A percentile compares a stretch with the other conserved stretches of the same genome.
phyloP scores from a whole-genome alignment of 331 rosid species.

The Pyrus hybrid region DNA sequence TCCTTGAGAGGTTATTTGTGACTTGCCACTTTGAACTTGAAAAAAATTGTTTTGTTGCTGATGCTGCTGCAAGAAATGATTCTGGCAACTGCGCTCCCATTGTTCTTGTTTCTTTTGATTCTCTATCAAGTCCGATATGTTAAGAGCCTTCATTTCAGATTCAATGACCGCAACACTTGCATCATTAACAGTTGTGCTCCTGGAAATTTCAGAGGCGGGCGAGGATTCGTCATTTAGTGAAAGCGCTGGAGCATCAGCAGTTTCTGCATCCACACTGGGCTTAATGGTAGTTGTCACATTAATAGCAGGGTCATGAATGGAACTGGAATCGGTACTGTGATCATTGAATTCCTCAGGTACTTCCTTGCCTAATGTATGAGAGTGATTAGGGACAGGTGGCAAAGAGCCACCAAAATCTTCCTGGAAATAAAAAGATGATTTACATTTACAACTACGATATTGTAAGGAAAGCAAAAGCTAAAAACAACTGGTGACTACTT shows the following conservation, averaged over 20 bases:
- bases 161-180: conserved; percentile 28
- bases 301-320: conserved; percentile 24
- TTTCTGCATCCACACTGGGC: conserved; percentile 4
- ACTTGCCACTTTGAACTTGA: conserved; percentile 33
- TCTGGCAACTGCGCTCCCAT: conserved; percentile 34
- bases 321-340: conserved; percentile 28
- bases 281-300: conserved; percentile 9
- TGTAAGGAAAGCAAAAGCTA: neutral
- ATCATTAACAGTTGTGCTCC: conserved; percentile 28
- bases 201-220: conserved; percentile 11
- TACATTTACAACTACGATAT: neutral
- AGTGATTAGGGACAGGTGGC: conserved; percentile 38
- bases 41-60: conserved; percentile 32
- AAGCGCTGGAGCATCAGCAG: conserved; percentile 22
- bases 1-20: conserved; percentile 29
- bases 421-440: conserved; percentile 7
- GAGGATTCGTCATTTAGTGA: conserved; percentile 19
- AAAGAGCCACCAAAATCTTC: conserved; percentile 33
- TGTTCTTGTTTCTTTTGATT: conserved; percentile 37
- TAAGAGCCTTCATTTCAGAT: conserved; percentile 42
- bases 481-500: neutral
- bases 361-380: conserved; percentile 31
- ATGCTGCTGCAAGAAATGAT: conserved; percentile 29
- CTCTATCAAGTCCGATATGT: conserved; percentile 33
- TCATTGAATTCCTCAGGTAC: conserved; percentile 24